These are phyloP conservation scores for Auricularia sp. DNA, from an alignment of 768 basidiomycete species.

Conservation along the genomic window DNA sequence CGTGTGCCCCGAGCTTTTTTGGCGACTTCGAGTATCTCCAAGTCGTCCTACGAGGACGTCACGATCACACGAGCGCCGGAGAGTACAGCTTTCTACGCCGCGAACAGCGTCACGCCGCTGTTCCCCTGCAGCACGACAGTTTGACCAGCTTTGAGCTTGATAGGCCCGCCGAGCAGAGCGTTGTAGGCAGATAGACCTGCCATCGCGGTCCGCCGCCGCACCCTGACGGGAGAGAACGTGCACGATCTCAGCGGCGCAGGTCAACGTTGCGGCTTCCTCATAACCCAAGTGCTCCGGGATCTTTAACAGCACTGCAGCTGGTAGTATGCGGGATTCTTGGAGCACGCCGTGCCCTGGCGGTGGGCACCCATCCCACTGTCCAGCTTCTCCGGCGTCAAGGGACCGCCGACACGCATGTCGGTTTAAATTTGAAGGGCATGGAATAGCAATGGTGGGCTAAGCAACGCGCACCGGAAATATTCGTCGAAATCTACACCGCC, in stretches of 20 bases:
- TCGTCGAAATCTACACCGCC: too few species aligned
- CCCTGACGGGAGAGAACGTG: too few species aligned
- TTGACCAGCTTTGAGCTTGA: slow-evolving; percentile 48
- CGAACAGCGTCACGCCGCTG: slow-evolving; percentile 51
- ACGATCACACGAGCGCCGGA: slow-evolving; percentile 55
- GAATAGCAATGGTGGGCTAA: too few species aligned
- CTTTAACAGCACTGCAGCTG: slow-evolving; percentile 26
- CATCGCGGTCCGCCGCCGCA: too few species aligned
- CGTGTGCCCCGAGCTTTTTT: slow-evolving; percentile 31
- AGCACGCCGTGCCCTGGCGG: neutral
- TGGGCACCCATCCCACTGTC: neutral
- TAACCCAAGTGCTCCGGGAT: slow-evolving; percentile 50
- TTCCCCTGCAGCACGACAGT: slow-evolving; percentile 46
- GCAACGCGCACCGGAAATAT: too few species aligned
- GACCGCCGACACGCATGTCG: neutral
- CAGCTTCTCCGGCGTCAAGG: neutral
- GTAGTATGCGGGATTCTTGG: neutral
- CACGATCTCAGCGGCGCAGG: slow-evolving; percentile 25
- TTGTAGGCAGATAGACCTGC: slow-evolving; percentile 56
- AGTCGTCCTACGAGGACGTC: slow-evolving; percentile 52
- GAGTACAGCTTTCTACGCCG: slow-evolving; percentile 48
- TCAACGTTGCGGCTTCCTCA: slow-evolving; percentile 55
- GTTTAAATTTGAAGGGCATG: too few species aligned
- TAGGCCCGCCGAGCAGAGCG: slow-evolving; percentile 34
- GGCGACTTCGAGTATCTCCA: slow-evolving; percentile 41